phyloP scores from a whole-genome alignment of 495 filamentous ascomycete species.

The Lepidopterella palustris region DNA sequence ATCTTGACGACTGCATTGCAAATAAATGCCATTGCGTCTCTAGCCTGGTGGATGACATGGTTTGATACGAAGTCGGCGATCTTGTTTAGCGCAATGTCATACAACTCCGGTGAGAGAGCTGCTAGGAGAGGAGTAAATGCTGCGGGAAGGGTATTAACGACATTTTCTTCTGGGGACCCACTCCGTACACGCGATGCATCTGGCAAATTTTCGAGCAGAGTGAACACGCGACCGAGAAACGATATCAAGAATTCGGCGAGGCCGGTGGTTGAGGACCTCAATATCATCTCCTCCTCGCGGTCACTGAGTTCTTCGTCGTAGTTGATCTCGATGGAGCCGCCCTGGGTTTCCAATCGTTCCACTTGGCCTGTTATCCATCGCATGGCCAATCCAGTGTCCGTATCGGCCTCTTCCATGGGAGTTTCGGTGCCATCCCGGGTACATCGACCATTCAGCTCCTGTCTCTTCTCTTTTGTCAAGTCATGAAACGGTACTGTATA shows the following conservation, averaged over 20 bases:
- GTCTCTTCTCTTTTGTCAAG: slow-evolving; percentile 50
- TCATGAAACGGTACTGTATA: slow-evolving; percentile 92
- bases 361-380: slow-evolving; percentile 93
- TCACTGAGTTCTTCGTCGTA: slow-evolving; percentile 78
- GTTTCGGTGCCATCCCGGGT: slow-evolving; percentile 28
- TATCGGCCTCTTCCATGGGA: slow-evolving; percentile 48
- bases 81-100: slow-evolving; percentile 84
- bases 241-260: slow-evolving; percentile 87
- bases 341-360: slow-evolving; percentile 84
- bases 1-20: slow-evolving; percentile 94
- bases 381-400: slow-evolving; percentile 58
- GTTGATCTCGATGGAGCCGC: slow-evolving; percentile 73
- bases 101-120: slow-evolving; percentile 86
- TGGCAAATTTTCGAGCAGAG: slow-evolving; percentile 87
- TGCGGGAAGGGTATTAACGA: slow-evolving; percentile 91
- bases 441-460: neutral
- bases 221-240: slow-evolving; percentile 90
- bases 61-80: slow-evolving; percentile 86
- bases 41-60: slow-evolving; percentile 94
- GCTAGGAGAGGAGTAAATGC: slow-evolving; percentile 87
- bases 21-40: slow-evolving; percentile 98
- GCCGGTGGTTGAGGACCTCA: slow-evolving; percentile 92
- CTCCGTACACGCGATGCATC: slow-evolving; percentile 80
- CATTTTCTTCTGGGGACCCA: slow-evolving; percentile 90
- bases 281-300: slow-evolving; percentile 78